A percentile compares a stretch with the other conserved stretches of the same genome.
phyloP scores from a whole-genome alignment of 2,329 filamentous ascomycete species.

The Aspergillus tanneri region DNA sequence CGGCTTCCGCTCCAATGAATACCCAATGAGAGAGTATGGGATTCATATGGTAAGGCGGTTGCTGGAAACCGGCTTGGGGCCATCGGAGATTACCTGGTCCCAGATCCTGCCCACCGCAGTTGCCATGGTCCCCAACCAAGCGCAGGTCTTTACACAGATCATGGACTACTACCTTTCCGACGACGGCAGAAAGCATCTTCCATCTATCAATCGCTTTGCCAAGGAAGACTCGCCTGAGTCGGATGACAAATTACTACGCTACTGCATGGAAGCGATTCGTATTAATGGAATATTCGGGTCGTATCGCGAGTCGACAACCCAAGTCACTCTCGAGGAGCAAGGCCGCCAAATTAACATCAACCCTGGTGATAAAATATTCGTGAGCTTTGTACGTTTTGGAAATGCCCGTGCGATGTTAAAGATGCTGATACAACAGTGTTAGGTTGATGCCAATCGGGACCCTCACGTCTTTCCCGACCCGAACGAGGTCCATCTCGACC shows the following conservation, averaged over 20 bases:
- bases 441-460: conserved; percentile 56
- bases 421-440: conserved; percentile 1
- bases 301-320: conserved; percentile 55
- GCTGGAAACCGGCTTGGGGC: conserved; percentile 61
- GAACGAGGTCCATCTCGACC: conserved; percentile 59
- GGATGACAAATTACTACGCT: conserved; percentile 65
- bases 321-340: conserved; percentile 55
- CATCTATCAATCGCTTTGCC: conserved; percentile 62
- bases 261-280: conserved; percentile 70
- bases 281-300: conserved; percentile 63
- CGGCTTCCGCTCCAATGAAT: conserved; percentile 51
- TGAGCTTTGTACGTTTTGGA: conserved; percentile 55
- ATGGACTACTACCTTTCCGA: conserved; percentile 68
- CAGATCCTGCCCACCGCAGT: conserved; percentile 68
- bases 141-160: conserved; percentile 68
- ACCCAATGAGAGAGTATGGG: conserved; percentile 63
- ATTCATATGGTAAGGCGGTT: conserved; percentile 64
- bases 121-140: conserved; percentile 69
- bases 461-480: conserved; percentile 61
- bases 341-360: conserved; percentile 51
- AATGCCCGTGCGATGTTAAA: neutral
- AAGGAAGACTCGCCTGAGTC: conserved; percentile 55
- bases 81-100: conserved; percentile 67
- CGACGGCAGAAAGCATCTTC: conserved; percentile 55
- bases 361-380: conserved; percentile 60